phyloP scores from a whole-genome alignment of 495 filamentous ascomycete species.

The Penicillium subrubescens region DNA sequence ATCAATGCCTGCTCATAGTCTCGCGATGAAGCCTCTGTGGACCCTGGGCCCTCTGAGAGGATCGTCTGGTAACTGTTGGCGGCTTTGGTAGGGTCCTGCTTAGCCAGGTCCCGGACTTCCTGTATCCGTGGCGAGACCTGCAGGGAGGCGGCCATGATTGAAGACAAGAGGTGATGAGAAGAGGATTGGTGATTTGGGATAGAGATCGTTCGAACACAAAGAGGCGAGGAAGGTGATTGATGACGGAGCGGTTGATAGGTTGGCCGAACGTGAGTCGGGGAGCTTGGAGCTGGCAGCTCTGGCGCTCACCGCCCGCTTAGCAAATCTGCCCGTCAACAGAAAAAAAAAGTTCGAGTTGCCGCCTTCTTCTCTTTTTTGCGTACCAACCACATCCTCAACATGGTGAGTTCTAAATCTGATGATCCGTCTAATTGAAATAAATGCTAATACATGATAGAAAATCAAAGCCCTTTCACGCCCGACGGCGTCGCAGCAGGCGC shows the following conservation, averaged over 20 bases:
- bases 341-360: slow-evolving; percentile 33
- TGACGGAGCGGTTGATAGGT: slow-evolving; percentile 26
- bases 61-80: slow-evolving; percentile 85
- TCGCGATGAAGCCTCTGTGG: slow-evolving; percentile 78
- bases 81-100: slow-evolving; percentile 76
- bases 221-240: slow-evolving; percentile 14
- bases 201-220: slow-evolving; percentile 3
- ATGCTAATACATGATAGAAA: slow-evolving; percentile 58
- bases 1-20: slow-evolving; percentile 77
- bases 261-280: slow-evolving; percentile 27
- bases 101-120: slow-evolving; percentile 83
- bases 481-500: slow-evolving; percentile 72
- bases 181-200: background rate
- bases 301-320: slow-evolving; percentile 34
- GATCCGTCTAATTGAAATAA: background rate
- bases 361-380: slow-evolving; percentile 17
- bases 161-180: background rate
- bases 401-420: slow-evolving; percentile 23
- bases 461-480: slow-evolving; percentile 89
- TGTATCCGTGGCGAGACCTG: slow-evolving; percentile 63
- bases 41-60: slow-evolving; percentile 78
- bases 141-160: slow-evolving; percentile 53
- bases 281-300: slow-evolving; percentile 39
- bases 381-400: slow-evolving; percentile 17
- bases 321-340: slow-evolving; percentile 36